These are phyloP conservation scores for Tetraselmis chui DNA, from an alignment of 139 green algal species.

Conservation along the genomic window DNA sequence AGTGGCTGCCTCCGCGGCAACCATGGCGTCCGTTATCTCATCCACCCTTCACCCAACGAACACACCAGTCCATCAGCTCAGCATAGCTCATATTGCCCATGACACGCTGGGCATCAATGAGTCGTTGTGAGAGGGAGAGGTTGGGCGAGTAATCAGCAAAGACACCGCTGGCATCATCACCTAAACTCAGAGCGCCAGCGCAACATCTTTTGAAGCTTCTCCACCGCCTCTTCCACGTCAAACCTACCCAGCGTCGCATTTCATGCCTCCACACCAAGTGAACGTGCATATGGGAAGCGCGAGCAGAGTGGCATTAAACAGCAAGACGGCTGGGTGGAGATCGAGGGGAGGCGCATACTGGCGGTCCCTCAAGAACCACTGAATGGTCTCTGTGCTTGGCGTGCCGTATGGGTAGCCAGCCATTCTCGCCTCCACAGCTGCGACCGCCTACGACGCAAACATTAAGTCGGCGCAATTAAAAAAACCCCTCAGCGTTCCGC, in stretches of 20 bases:
- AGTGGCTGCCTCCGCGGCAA: constrained; percentile 55
- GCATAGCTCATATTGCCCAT: background rate
- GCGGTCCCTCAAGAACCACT: background rate
- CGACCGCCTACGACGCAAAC: background rate
- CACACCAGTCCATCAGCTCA: background rate
- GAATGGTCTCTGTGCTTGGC: background rate
- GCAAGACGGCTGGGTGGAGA: too few relatives aligned
- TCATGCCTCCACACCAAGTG: background rate
- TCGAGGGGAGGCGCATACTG: background rate
- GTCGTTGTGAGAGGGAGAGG: too few relatives aligned
- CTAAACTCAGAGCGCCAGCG: constrained; percentile 58
- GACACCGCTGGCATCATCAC: constrained; percentile 17
- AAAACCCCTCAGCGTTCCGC: background rate
- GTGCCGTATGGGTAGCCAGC: background rate
- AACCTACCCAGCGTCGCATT: constrained; percentile 40
- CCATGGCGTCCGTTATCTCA: constrained; percentile 28
- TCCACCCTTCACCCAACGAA: constrained; percentile 36
- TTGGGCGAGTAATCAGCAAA: too few relatives aligned
- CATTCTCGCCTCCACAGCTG: background rate
- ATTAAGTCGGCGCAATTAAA: background rate
- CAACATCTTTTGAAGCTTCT: constrained; percentile 65
- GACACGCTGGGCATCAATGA: background rate
- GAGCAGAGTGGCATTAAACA: background rate
- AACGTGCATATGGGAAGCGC: background rate
- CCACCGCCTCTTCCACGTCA: constrained; percentile 65